Conservation (phyloP, 2,329 filamentous ascomycete genomes). For the Taxawa tesnikishii region DNA sequence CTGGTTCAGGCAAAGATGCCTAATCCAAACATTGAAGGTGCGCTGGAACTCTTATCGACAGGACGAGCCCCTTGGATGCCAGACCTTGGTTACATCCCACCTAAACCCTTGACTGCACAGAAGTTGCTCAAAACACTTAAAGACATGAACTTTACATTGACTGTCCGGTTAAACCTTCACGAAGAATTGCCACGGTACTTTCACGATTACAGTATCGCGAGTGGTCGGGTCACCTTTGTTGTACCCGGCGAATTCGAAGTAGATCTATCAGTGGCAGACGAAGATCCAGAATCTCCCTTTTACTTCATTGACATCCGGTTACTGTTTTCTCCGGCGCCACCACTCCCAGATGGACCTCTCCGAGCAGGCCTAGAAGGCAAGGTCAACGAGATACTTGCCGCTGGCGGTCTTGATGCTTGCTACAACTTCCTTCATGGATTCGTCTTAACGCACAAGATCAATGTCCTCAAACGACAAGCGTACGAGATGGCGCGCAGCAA, state of each 20-base stretch:
- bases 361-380: conserved; percentile 55
- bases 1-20: conserved; percentile 64
- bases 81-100: conserved; percentile 67
- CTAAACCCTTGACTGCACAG: conserved; percentile 55
- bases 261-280: conserved; percentile 80
- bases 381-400: conserved; percentile 58
- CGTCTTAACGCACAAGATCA: conserved; percentile 81
- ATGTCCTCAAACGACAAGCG: conserved; percentile 68
- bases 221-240: conserved; percentile 81
- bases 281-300: conserved; percentile 72
- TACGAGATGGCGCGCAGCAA: conserved; percentile 52
- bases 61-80: conserved; percentile 69
- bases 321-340: conserved; percentile 57
- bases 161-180: conserved; percentile 71
- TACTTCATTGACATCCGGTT: conserved; percentile 92
- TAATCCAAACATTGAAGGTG: conserved; percentile 83
- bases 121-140: conserved; percentile 64
- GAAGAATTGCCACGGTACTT: conserved; percentile 74
- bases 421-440: conserved; percentile 83
- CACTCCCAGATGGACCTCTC: conserved; percentile 47
- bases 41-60: conserved; percentile 70
- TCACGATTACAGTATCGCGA: conserved; percentile 62
- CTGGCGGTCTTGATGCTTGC: conserved; percentile 63
- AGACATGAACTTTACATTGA: conserved; percentile 72
- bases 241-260: conserved; percentile 82